Percentiles rank a stretch among this genome's conserved stretches.
These are phyloP conservation scores for Podaxis rugospora DNA, from an alignment of 768 basidiomycete genomes.

Conservation along the genomic window DNA sequence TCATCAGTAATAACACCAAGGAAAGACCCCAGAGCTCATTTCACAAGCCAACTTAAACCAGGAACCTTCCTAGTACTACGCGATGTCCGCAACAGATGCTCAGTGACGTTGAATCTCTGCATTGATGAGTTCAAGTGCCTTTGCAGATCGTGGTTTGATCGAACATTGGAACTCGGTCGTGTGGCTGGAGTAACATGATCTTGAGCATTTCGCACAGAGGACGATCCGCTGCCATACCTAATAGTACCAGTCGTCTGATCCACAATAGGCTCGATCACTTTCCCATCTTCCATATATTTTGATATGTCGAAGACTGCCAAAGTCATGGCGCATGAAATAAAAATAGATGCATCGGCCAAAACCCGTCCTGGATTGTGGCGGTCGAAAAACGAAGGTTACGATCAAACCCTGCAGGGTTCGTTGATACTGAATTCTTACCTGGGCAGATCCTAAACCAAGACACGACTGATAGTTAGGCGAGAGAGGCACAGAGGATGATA, in stretches of 20 bases:
- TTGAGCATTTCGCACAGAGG: not conserved
- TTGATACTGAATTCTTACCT: conserved; percentile 17
- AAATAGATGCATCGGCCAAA: conserved; percentile 40
- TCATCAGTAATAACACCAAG: too few relatives aligned
- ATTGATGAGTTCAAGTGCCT: conserved; percentile 32
- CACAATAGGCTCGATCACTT: conserved; percentile 28
- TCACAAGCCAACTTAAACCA: not conserved
- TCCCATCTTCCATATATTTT: conserved; percentile 21
- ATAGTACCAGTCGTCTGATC: conserved; percentile 44
- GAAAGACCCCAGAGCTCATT: too few relatives aligned
- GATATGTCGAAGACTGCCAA: conserved; percentile 38
- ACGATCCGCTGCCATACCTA: conserved; percentile 25
- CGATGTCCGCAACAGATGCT: not conserved
- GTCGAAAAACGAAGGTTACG: not conserved
- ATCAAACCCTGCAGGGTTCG: conserved; percentile 9
- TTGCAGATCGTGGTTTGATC: conserved; percentile 35
- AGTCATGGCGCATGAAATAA: conserved; percentile 34
- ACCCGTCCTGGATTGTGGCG: conserved; percentile 22
- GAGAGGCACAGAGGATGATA: conserved; percentile 3
- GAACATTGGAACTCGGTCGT: conserved; percentile 37
- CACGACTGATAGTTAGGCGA: not conserved
- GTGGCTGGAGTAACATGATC: conserved; percentile 25
- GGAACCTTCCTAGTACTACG: not conserved
- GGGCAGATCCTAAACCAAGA: conserved; percentile 28
- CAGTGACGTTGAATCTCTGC: not conserved